Percentiles rank a stretch among this genome's conserved stretches.
Evolutionary conservation across 208 protist species (phyloP).

Genomic region (Trypanosoma congolense): DNA sequence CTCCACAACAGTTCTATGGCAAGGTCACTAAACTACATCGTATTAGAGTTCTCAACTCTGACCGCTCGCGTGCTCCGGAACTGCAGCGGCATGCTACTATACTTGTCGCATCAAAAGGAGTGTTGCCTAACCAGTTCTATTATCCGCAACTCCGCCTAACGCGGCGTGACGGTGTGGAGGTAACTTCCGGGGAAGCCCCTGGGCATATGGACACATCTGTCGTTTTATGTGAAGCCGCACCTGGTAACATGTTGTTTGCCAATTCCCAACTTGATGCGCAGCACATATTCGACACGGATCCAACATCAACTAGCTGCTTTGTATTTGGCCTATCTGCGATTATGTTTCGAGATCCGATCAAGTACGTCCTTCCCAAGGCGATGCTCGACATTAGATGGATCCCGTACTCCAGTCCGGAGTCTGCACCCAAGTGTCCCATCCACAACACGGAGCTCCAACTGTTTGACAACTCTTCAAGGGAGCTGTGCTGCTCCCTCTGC

Average conservation of each 20-base stretch:
- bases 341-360: slow-evolving; percentile 58
- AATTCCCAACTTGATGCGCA: slow-evolving; percentile 64
- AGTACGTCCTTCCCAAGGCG: slow-evolving; percentile 64
- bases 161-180: slow-evolving; percentile 32
- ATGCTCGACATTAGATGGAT: slow-evolving; percentile 70
- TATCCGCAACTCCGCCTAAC: slow-evolving; percentile 73
- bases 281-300: slow-evolving; percentile 42
- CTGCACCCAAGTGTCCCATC: slow-evolving; percentile 72
- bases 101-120: slow-evolving; percentile 76
- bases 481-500: slow-evolving; percentile 77
- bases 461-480: slow-evolving; percentile 72
- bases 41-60: slow-evolving; percentile 50
- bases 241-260: slow-evolving; percentile 84
- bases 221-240: slow-evolving; percentile 76
- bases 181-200: slow-evolving; percentile 3
- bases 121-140: slow-evolving; percentile 63
- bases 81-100: slow-evolving; percentile 60
- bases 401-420: slow-evolving; percentile 50
- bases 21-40: slow-evolving; percentile 68
- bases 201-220: slow-evolving; percentile 51
- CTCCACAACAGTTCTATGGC: slow-evolving; percentile 84
- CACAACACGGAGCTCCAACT: slow-evolving; percentile 76
- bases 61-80: slow-evolving; percentile 31
- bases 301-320: slow-evolving; percentile 65
- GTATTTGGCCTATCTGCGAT: slow-evolving; percentile 61